Conservation (phyloP, 805 yeast species). For the Brettanomyces sp. region DNA sequence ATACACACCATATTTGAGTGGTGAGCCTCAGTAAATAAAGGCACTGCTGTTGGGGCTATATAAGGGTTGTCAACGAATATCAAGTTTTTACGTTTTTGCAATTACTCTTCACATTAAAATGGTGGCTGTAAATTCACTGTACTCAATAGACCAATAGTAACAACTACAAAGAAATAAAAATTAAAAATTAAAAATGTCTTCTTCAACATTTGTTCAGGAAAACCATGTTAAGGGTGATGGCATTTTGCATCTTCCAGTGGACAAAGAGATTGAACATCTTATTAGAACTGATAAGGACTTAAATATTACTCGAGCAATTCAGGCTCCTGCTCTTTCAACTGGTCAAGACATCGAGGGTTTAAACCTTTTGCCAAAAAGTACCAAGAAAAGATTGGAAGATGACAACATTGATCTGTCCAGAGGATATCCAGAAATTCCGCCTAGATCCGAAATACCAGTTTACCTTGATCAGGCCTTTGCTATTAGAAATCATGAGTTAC, state of each 20-base stretch:
- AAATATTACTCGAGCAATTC: conserved; percentile 2
- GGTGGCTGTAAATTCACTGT: too few species aligned
- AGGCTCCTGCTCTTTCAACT: conserved; percentile 1
- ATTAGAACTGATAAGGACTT: conserved; percentile 6
- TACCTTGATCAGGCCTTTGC: conserved; percentile 32
- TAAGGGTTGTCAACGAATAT: too few species aligned
- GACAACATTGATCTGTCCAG: conserved; percentile 26
- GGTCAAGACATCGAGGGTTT: conserved; percentile 13
- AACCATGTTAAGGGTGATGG: too few species aligned
- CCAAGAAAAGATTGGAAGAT: conserved; percentile 24
- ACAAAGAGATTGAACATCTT: conserved; percentile 7
- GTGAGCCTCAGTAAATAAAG: too few species aligned
- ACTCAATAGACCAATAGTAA: too few species aligned
- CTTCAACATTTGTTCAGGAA: too few species aligned
- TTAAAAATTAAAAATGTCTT: too few species aligned
- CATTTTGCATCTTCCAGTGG: conserved; percentile 6
- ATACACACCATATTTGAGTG: too few species aligned
- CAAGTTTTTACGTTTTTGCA: too few species aligned
- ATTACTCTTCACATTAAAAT: too few species aligned
- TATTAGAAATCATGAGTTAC: conserved; percentile 25
- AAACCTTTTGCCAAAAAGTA: conserved; percentile 18
- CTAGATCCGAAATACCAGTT: conserved; percentile 23
- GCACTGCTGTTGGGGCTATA: too few species aligned
- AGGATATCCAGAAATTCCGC: conserved; percentile 34
- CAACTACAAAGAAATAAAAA: too few species aligned